phyloP scores from a whole-genome alignment of 2,329 filamentous ascomycete genomes.

The Macrophomina tecta region DNA sequence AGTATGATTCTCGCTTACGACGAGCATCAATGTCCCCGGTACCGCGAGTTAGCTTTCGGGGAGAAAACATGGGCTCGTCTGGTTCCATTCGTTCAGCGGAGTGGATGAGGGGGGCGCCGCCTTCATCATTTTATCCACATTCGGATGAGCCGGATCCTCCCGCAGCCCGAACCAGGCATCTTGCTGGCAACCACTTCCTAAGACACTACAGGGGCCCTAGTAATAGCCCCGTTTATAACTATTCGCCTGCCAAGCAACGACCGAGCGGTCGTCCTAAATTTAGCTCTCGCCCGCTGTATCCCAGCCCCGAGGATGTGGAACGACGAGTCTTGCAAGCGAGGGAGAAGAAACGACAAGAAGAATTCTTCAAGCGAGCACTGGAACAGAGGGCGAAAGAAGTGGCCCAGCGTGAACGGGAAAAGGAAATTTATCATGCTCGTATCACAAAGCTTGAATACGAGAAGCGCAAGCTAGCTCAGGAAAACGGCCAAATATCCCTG shows the following conservation, averaged over 20 bases:
- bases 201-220: background rate
- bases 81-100: background rate
- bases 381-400: conserved; percentile 3
- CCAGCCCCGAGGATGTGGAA: background rate
- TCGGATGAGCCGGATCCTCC: conserved; percentile 5
- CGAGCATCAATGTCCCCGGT: background rate
- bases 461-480: background rate
- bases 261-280: background rate
- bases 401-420: conserved; percentile 1
- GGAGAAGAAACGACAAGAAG: background rate
- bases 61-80: background rate
- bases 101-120: conserved; percentile 15
- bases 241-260: background rate
- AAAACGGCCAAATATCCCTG: background rate
- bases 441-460: conserved; percentile 20
- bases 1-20: background rate
- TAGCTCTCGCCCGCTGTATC: background rate
- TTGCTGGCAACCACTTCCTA: background rate
- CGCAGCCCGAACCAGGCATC: background rate
- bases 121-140: conserved; percentile 8
- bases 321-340: background rate
- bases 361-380: background rate
- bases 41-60: background rate
- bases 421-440: conserved; percentile 3
- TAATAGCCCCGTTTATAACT: background rate